Evolutionary conservation across 345 rosid genomes (phyloP), one percentile per base, ranked within the genome.

Genomic region (Rhizophora apiculata): DNA sequence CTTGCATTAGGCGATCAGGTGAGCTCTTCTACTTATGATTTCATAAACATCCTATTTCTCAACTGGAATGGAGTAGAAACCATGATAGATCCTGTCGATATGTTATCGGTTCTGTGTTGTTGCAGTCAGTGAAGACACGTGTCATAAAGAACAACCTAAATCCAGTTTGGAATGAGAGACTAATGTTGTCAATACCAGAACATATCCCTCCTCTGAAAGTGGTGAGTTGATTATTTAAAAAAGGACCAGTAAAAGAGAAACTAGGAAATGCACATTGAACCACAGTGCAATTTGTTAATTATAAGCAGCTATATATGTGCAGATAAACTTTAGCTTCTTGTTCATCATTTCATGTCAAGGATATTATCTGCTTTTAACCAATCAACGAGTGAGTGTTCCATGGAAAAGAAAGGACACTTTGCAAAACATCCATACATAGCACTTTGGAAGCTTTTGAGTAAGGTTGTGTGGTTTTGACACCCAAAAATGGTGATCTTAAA

Each of bases 111-210:
- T n/a, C 55, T 62, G 22, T 48, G 49, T 60, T 72, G 22, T 68
- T 84, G 77, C 83, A 95, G 99, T 85, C 96, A 0, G 96, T 96
- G 37, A 90, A 80, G 85, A 92, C 99, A 1, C 83, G 93, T 15
- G 98, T 92, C 74, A 89, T 96, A 76, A 96, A 90, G 85, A 96
- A 83, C 88, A 92, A 85, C 80, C 83, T 96, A 79, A 96, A 96
- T 71, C 99, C 99, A 1, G 94, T 96, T 53, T 95, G 99, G 99
- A 96, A 92, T 76, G 97, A 96, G 74, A 87, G 89, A 62, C 84
- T 96, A 49, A 96, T 92, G 97, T 70, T 96, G 76, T 89, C 97
- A 3, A 96, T 96, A 72, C 99, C 99, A 4, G 98, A 96, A 49
- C 82, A 80, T 60, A 72, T 96, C 60, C 98, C 99, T 79, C 87